Evolutionary conservation across 768 basidiomycete species (phyloP), one percentile per base, ranked within the genome.

Genomic region (Russula brevipes): DNA sequence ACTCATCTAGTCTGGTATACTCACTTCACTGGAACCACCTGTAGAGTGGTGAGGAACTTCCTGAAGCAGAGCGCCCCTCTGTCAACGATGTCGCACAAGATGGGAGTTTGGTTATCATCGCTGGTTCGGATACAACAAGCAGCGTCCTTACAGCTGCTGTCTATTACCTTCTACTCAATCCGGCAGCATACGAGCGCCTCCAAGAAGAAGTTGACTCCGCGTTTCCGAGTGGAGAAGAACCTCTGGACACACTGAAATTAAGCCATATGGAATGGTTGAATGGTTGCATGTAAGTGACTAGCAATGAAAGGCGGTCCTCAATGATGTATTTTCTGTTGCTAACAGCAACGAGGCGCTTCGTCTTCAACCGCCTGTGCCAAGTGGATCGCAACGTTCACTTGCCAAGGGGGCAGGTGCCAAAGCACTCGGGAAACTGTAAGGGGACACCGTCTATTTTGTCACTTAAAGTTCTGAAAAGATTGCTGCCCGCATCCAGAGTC

Each of bases 271-370:
- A 59, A 19, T 66, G 63, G 65, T 38, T 66, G 3, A 64, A 64
- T 19, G 57, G 46, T 24, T 66, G 63, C 65, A 65, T 64, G 65
- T 66, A n/a, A 45, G 65, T 63, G 6, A 9, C 17, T 19, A 6
- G 4, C 4, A 5, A 14, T 11, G 50, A 11, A 42, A 54, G 3
- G 24, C 24, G 24, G 24, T 36, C 10, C 9, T 4, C 6, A 36
- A 5, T 30, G 2, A 8, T 17, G 1, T 9, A 30, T 12, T 12
- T 35, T 51, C 7, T n/a, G 14, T 51, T 53, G 47, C 61, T 11
- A 46, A 51, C 35, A 83, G 82, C 64, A 82, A 82, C 45, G 83
- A 84, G 63, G 71, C 76, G 1, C 71, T 84, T 35, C 77, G 82
- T 44, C 72, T 84, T 19, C 77, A 76, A 60, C 81, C 82, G 12